A percentile compares a stretch with the other conserved stretches of the same genome.
Conservation (phyloP, 2,329 filamentous ascomycete species). For the Aspergillus clavatus region DNA sequence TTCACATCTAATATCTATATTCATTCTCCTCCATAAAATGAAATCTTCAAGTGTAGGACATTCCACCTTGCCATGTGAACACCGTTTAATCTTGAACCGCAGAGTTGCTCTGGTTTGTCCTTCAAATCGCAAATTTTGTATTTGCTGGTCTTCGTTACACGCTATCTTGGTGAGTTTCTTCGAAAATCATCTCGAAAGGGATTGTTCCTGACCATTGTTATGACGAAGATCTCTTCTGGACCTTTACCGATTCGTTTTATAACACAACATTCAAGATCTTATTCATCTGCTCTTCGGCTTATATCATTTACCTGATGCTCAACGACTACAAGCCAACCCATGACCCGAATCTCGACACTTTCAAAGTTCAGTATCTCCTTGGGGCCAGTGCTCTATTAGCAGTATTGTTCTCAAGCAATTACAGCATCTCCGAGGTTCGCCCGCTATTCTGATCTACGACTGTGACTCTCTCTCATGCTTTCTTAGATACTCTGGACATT, state of each 20-base stretch:
- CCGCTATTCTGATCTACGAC: neutral
- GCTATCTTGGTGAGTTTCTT: conserved; percentile 73
- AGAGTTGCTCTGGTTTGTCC: conserved; percentile 96
- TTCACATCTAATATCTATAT: conserved; percentile 88
- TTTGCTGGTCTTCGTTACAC: conserved; percentile 84
- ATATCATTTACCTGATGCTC: conserved; percentile 97
- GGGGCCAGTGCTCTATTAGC: conserved; percentile 74
- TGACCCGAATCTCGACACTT: conserved; percentile 94
- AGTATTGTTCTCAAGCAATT: conserved; percentile 78
- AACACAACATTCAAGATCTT: conserved; percentile 94
- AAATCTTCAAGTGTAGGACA: conserved; percentile 72
- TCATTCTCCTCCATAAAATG: conserved; percentile 97
- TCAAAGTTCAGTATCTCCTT: conserved; percentile 91
- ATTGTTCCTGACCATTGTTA: conserved; percentile 1
- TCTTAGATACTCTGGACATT: conserved; percentile 88
- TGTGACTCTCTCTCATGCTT: conserved; percentile 10
- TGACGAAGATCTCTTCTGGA: conserved; percentile 73
- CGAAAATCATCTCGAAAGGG: neutral
- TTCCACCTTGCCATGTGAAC: neutral
- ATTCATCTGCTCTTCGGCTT: conserved; percentile 84
- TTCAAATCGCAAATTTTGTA: conserved; percentile 98
- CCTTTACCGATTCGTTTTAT: conserved; percentile 74
- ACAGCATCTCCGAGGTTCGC: conserved; percentile 63
- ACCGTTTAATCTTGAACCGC: conserved; percentile 9
- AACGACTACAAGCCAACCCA: conserved; percentile 96